Evolutionary conservation across 345 rosid genomes (phyloP), one percentile per base, ranked within the genome.

Genomic region (Citrus cavaleriei): DNA sequence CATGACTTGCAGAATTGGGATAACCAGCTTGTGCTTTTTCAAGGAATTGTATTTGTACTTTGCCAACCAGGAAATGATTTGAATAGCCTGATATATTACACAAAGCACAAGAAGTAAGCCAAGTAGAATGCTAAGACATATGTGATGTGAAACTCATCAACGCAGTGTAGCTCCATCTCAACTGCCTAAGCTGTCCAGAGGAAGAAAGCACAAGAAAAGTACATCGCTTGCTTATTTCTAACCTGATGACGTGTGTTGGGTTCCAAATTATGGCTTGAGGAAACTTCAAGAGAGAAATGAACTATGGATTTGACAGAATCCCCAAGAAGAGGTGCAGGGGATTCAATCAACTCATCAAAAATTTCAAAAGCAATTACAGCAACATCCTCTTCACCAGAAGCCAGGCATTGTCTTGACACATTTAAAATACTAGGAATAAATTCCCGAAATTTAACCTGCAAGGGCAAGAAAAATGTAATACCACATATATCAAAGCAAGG

Each of bases 291-390:
- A 81, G 99, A 90, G 80, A 97, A 94, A 77, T 94, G 96, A 74
- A 97, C 98, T 34, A 97, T 93, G 79, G 98, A 92, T 87, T 88
- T 94, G 70, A 97, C 93, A 65, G 98, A 91, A 73, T 97, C 99
- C 67, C 99, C 99, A 81, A 97, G 98, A 81, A 97, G 93, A 64
- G 99, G 98, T 57, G 99, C 97, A 16, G 98, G 98, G 82, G 99
- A 97, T 83, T 97, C 99, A 79, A 97, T 97, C 78, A 97, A 86
- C 85, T 97, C 99, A 72, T 97, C 99, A 87, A 97, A 97, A 79
- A 97, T 97, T 86, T 97, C 99, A 80, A 97, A 97, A 68, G 99
- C 98, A 88, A 97, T 89, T 58, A 94, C 83, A 62, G 99, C 98
- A 83, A 97, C 95, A 87, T 94, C 98, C 92, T 97, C 98, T 35